A percentile compares a stretch with the other conserved stretches of the same genome.
phyloP scores from a whole-genome alignment of 306 rosid genomes.

The Quillaja saponaria region DNA sequence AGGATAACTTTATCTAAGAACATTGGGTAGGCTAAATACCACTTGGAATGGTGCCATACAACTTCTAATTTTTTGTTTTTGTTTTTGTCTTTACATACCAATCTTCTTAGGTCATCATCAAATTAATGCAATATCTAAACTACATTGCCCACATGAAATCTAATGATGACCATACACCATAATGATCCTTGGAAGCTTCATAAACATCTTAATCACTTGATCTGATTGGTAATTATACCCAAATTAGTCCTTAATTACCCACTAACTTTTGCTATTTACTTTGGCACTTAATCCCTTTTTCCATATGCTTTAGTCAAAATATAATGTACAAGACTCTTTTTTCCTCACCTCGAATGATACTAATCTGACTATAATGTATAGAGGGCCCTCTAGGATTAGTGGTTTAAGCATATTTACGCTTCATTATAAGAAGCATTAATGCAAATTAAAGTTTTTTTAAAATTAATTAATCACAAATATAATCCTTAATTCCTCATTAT shows the following conservation, averaged over 20 bases:
- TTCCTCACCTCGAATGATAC: constrained; percentile 44
- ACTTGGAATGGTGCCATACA: constrained; percentile 33
- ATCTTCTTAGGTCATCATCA: constrained; percentile 42
- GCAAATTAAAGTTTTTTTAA: constrained; percentile 3
- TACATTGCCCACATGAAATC: constrained; percentile 41
- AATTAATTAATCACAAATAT: not conserved
- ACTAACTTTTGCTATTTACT: constrained; percentile 31
- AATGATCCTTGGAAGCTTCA: constrained; percentile 42
- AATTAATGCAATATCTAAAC: constrained; percentile 38
- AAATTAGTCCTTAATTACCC: constrained; percentile 24
- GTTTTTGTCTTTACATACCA: constrained; percentile 2
- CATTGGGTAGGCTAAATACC: constrained; percentile 35
- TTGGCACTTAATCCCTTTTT: constrained; percentile 24
- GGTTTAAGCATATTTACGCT: constrained; percentile 32
- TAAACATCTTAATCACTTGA: constrained; percentile 25
- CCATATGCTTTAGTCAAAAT: constrained; percentile 31
- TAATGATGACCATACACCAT: constrained; percentile 42
- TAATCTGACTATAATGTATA: constrained; percentile 20
- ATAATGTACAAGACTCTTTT: constrained; percentile 14
- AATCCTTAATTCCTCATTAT: not conserved
- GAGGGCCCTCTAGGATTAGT: constrained; percentile 29
- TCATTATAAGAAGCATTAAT: constrained; percentile 16
- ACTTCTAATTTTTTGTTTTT: too few species aligned
- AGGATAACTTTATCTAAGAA: constrained; percentile 40
- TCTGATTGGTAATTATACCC: constrained; percentile 29